Evolutionary conservation across 164 flowering plant genomes (phyloP).

Genomic region (Stephania yunnanensis): DNA sequence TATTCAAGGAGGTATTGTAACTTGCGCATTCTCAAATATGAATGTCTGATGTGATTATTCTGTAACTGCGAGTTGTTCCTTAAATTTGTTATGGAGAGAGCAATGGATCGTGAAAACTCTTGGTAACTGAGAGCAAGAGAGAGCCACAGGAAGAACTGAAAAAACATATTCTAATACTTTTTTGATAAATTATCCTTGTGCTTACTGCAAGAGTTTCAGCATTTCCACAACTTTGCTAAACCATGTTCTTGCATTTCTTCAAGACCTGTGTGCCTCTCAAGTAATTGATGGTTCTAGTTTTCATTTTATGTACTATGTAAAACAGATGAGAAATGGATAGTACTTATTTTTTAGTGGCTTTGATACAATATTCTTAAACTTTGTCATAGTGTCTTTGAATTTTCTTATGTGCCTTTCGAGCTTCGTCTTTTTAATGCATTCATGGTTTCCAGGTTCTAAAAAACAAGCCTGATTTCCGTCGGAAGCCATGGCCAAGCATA

Average conservation of each 20-base stretch:
- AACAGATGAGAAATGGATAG: background rate
- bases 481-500: slow-evolving; percentile 96
- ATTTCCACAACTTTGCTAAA: background rate
- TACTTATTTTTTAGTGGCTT: background rate
- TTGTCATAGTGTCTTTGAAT: background rate
- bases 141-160: background rate
- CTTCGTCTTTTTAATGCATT: background rate
- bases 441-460: slow-evolving; percentile 60
- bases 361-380: background rate
- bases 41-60: background rate
- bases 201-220: background rate
- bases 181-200: background rate
- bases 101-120: background rate
- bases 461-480: slow-evolving; percentile 91
- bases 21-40: background rate
- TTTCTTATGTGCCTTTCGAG: background rate
- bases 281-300: background rate
- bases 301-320: background rate
- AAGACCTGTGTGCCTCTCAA: background rate
- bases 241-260: background rate
- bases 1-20: slow-evolving; percentile 78
- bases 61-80: background rate
- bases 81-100: background rate
- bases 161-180: background rate
- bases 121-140: background rate